Evolutionary conservation across 768 basidiomycete genomes (phyloP).

Genomic region (Artomyces pyxidatus): DNA sequence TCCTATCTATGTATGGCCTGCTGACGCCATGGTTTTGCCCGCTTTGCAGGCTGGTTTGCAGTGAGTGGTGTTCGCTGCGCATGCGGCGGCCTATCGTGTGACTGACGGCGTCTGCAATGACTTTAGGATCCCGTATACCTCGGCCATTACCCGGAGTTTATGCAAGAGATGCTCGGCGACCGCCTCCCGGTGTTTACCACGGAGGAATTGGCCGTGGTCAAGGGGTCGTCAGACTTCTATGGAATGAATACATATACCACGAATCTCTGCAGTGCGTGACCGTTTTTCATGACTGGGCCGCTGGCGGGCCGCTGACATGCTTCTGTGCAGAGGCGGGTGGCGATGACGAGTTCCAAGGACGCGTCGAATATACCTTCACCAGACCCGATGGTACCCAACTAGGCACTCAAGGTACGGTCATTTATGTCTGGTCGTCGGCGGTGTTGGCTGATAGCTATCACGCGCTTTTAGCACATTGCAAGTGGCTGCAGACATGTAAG

Average conservation of each 20-base stretch:
- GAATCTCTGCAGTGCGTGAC: slow-evolving; percentile 36
- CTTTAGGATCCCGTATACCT: slow-evolving; percentile 62
- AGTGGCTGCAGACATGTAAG: slow-evolving; percentile 62
- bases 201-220: slow-evolving; percentile 52
- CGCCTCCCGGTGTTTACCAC: slow-evolving; percentile 51
- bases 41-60: slow-evolving; percentile 54
- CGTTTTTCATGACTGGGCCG: background rate
- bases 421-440: background rate
- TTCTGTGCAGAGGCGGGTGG: slow-evolving; percentile 46
- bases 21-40: too few relatives aligned
- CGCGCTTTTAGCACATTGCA: slow-evolving; percentile 45
- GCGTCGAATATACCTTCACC: slow-evolving; percentile 59
- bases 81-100: background rate
- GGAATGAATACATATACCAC: slow-evolving; percentile 75
- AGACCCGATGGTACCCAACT: slow-evolving; percentile 60
- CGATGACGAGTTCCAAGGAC: slow-evolving; percentile 62
- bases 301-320: background rate
- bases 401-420: slow-evolving; percentile 50
- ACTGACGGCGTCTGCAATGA: background rate
- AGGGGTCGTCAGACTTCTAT: slow-evolving; percentile 65
- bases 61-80: slow-evolving; percentile 19
- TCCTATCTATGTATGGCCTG: too few relatives aligned
- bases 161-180: slow-evolving; percentile 50
- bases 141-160: slow-evolving; percentile 60
- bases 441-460: background rate